phyloP scores from a whole-genome alignment of 108 stramenopile genomes.

The Cyclotella atomus region DNA sequence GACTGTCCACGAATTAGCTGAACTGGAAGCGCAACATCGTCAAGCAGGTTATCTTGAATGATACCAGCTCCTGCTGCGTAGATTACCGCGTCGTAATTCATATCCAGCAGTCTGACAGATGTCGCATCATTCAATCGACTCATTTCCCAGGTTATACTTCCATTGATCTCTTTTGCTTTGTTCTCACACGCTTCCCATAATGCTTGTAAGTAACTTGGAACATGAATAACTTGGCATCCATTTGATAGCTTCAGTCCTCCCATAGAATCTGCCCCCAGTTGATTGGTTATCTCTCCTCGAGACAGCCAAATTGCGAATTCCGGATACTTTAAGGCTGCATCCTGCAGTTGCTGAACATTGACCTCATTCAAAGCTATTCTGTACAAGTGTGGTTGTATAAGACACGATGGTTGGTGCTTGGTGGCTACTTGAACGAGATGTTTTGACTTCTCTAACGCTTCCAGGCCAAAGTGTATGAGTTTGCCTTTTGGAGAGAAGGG shows the following conservation, averaged over 20 bases:
- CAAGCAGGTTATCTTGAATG: constrained; percentile 45
- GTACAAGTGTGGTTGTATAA: constrained; percentile 63
- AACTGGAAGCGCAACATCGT: constrained; percentile 47
- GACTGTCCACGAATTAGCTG: constrained; percentile 88
- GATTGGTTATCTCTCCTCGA: constrained; percentile 29
- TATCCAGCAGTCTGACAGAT: neutral
- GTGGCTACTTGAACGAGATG: constrained; percentile 53
- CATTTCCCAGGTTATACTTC: constrained; percentile 27
- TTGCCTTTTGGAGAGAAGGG: constrained; percentile 85
- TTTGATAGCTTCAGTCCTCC: constrained; percentile 65
- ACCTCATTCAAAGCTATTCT: constrained; percentile 65
- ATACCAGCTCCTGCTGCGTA: constrained; percentile 76
- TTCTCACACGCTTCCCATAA: constrained; percentile 59
- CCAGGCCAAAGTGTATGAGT: constrained; percentile 70
- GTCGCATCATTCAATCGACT: constrained; percentile 6
- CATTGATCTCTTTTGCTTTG: constrained; percentile 23
- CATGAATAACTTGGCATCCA: constrained; percentile 80
- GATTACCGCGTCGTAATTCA: constrained; percentile 60
- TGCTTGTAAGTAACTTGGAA: constrained; percentile 72
- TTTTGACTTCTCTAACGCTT: constrained; percentile 64
- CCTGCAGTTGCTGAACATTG: constrained; percentile 54
- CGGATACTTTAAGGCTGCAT: constrained; percentile 31
- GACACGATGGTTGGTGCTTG: constrained; percentile 43
- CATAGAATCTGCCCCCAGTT: constrained; percentile 39
- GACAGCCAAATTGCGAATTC: constrained; percentile 65